Conservation (phyloP, 108 stramenopile species). For the Epithemia pelagica region DNA sequence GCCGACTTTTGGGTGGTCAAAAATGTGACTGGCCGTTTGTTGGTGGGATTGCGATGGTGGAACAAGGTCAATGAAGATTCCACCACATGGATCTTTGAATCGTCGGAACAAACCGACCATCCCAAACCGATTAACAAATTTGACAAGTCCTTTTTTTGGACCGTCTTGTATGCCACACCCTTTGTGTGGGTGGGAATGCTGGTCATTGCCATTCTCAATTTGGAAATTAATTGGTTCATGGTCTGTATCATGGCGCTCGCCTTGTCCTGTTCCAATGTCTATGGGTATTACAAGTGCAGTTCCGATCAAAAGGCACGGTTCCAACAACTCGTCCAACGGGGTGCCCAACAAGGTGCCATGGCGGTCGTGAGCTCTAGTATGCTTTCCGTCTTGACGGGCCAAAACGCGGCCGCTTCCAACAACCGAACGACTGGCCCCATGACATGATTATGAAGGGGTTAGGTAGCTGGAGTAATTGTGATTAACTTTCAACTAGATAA, state of each 20-base stretch:
- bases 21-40: slow-evolving; percentile 79
- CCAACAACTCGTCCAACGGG: slow-evolving; percentile 60
- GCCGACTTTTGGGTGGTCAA: slow-evolving; percentile 98
- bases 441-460: too few species aligned
- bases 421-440: not conserved
- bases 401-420: slow-evolving; percentile 10
- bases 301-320: slow-evolving; percentile 76
- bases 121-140: slow-evolving; percentile 66
- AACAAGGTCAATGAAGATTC: slow-evolving; percentile 83
- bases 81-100: slow-evolving; percentile 92
- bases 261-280: slow-evolving; percentile 82
- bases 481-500: too few species aligned
- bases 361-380: slow-evolving; percentile 35
- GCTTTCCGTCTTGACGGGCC: slow-evolving; percentile 19
- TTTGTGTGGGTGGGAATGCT: slow-evolving; percentile 65
- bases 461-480: too few species aligned
- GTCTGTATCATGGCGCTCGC: slow-evolving; percentile 73
- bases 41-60: slow-evolving; percentile 98
- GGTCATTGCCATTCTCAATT: slow-evolving; percentile 64
- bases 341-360: slow-evolving; percentile 59
- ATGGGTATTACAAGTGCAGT: slow-evolving; percentile 94
- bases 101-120: slow-evolving; percentile 28
- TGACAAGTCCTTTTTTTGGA: slow-evolving; percentile 91
- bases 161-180: slow-evolving; percentile 83
- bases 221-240: slow-evolving; percentile 86